Evolutionary conservation across 2,329 filamentous ascomycete genomes (phyloP).

Genomic region (Pleomassaria siparia): DNA sequence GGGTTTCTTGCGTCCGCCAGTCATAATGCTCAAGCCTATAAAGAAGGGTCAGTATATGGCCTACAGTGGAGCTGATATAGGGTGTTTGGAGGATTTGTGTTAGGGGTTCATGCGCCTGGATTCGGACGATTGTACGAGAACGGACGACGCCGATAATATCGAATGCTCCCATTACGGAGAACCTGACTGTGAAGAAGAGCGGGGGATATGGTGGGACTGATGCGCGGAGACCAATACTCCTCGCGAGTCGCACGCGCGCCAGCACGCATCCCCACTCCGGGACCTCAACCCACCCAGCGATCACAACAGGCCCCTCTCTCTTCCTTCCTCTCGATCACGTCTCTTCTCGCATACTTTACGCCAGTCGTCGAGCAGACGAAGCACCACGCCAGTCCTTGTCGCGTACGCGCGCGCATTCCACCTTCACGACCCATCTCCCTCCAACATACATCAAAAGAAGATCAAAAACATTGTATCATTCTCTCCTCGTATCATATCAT

Average conservation of each 20-base stretch:
- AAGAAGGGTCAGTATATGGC: constrained; percentile 10
- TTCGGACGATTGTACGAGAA: background rate
- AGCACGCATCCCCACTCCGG: background rate
- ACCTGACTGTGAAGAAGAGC: too few species aligned
- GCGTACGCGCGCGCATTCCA: too few species aligned
- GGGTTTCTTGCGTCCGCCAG: constrained; percentile 62
- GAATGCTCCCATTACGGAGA: too few species aligned
- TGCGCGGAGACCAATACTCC: background rate
- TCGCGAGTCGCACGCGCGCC: background rate
- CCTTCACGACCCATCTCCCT: background rate
- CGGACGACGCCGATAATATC: background rate
- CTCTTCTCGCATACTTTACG: too few species aligned
- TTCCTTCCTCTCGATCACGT: too few species aligned
- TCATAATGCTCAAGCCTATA: constrained; percentile 66
- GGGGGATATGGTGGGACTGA: background rate
- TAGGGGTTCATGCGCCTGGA: background rate
- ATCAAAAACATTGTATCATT: too few species aligned
- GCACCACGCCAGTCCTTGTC: too few species aligned
- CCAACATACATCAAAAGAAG: too few species aligned
- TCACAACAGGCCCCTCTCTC: background rate
- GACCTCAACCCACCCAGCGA: background rate
- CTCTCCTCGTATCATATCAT: background rate
- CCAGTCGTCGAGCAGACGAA: too few species aligned
- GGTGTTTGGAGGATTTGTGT: constrained; percentile 5
- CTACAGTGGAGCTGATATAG: constrained; percentile 11